Evolutionary conservation across 2,329 filamentous ascomycete genomes (phyloP), one percentile per base, ranked within the genome.

Genomic region (Harringtonia lauricola): DNA sequence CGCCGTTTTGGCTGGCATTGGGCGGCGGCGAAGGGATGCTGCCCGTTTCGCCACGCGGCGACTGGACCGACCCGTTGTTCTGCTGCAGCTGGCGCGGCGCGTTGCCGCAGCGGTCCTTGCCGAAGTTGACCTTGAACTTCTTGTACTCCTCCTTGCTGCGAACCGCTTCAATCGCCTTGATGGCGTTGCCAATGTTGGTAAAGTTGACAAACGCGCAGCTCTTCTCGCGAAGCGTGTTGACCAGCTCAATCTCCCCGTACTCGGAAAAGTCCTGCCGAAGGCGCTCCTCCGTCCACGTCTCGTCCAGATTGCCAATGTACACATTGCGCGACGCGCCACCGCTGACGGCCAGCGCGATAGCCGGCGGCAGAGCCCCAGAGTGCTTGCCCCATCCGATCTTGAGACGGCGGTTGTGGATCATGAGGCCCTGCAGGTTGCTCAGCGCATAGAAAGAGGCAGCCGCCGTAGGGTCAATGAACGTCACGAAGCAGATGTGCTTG

Each of bases 361-460:
- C 92, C 18, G 92, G 89, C 33, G 92, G 92, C 22, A 98, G 79
- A 53, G 89, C 90, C 48, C 92, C 92, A 5, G 92, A 98, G 65
- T 98, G 92, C 72, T 98, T 98, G 51, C 92, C 92, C 92, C 92
- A 98, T 52, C 92, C 92, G 61, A 98, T 95, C 76, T 98, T 98
- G 53, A 98, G 72, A 42, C 92, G 82, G 51, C 92, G 80, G 67
- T 98, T 98, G 69, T 98, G 92, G 56, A 98, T 98, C 92, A 98
- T 98, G 52, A 98, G 70, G 21, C 92, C 92, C 61, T 98, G 92
- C 24, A 98, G 72, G 65, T 96, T 96, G 74, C 89, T 95, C 47
- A 98, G 71, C 35, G 92, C 92, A 57, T 95, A 98, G 70, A 98
- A 98, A 1, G 90, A 95, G 34, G 92, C 92, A 21, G 92, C 92